Percentiles rank a stretch among this genome's conserved stretches.
Evolutionary conservation across 345 rosid genomes (phyloP).

Genomic region (Rhodamnia argentea): DNA sequence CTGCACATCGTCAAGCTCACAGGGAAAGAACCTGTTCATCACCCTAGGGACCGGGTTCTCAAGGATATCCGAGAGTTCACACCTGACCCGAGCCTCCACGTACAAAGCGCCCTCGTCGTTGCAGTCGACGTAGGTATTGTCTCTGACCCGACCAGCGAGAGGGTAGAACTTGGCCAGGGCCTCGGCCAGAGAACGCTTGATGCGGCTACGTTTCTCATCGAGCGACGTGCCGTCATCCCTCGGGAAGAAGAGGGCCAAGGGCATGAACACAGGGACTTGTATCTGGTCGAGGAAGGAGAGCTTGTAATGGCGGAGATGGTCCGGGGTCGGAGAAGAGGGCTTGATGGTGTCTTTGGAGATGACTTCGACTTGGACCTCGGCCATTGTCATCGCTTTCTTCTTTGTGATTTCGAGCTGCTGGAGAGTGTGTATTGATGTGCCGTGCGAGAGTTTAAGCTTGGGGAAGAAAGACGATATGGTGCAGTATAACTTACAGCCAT

Average conservation of each 20-base stretch:
- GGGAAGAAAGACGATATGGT: neutral
- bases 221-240: neutral
- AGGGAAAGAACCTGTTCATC: slow-evolving; percentile 8
- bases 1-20: slow-evolving; percentile 1
- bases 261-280: slow-evolving; percentile 16
- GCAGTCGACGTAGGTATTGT: slow-evolving; percentile 14
- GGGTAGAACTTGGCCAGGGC: slow-evolving; percentile 17
- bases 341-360: slow-evolving; percentile 15
- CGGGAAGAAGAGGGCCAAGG: slow-evolving; percentile 23
- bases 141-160: slow-evolving; percentile 21
- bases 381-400: neutral
- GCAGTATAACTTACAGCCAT: neutral
- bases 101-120: slow-evolving; percentile 18
- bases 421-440: neutral
- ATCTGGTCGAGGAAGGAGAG: slow-evolving; percentile 33
- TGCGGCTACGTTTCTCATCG: neutral
- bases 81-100: slow-evolving; percentile 15
- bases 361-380: slow-evolving; percentile 12
- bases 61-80: slow-evolving; percentile 5
- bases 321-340: slow-evolving; percentile 28
- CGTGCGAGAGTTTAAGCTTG: neutral
- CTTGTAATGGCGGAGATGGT: slow-evolving; percentile 12
- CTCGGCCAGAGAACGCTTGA: slow-evolving; percentile 12
- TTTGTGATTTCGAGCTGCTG: neutral
- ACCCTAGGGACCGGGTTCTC: slow-evolving; percentile 1